Conservation (phyloP, 2,329 filamentous ascomycete species). For the Talaromyces sp. region DNA sequence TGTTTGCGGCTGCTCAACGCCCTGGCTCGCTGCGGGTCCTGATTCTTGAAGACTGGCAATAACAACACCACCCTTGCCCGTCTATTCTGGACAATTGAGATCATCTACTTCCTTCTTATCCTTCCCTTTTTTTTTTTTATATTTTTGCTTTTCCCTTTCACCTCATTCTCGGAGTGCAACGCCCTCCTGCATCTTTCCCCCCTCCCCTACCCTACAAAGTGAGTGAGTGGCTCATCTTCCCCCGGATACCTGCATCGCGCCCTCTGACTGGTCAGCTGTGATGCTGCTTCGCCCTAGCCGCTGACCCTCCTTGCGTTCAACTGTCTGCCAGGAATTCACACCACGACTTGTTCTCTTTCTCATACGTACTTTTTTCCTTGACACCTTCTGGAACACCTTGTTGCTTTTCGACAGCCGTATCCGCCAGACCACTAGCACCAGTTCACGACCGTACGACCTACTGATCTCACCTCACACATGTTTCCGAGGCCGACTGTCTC, state of each 20-base stretch:
- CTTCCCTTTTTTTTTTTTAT: neutral
- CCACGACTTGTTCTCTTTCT: neutral
- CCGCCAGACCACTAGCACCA: neutral
- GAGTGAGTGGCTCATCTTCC: slow-evolving; percentile 11
- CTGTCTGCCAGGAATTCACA: slow-evolving; percentile 3
- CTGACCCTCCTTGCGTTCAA: slow-evolving; percentile 16
- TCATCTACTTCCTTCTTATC: neutral
- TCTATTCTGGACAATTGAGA: neutral
- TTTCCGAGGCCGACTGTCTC: neutral
- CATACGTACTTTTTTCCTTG: neutral
- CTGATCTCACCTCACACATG: neutral
- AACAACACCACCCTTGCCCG: neutral
- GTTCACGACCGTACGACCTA: neutral
- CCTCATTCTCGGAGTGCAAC: slow-evolving; percentile 12
- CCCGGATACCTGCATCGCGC: slow-evolving; percentile 18
- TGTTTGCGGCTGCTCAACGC: neutral
- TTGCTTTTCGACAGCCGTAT: neutral
- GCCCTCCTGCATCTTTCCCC: neutral
- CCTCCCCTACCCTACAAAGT: neutral
- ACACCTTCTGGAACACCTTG: slow-evolving; percentile 13
- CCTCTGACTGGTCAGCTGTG: slow-evolving; percentile 7
- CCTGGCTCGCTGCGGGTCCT: neutral
- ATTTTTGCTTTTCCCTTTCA: neutral
- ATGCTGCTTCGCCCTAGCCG: slow-evolving; percentile 14
- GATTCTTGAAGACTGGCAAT: neutral